A percentile compares a stretch with the other conserved stretches of the same genome.
These are phyloP conservation scores for Jacaranda copaia DNA, from an alignment of 257 asterid species.

Conservation along the genomic window DNA sequence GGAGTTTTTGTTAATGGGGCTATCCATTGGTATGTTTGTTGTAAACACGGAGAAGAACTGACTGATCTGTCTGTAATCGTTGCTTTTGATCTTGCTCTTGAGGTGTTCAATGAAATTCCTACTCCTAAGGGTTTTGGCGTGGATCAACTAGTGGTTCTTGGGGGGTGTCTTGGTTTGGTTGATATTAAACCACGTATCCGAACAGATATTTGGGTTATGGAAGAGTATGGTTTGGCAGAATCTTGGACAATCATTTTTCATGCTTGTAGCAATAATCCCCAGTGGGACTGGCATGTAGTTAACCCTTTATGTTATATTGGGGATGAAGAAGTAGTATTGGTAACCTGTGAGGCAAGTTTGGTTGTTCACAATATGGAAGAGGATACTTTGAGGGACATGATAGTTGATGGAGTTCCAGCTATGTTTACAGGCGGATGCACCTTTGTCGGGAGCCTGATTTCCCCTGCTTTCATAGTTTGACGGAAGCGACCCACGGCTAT, in stretches of 20 bases:
- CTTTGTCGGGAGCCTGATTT: conserved; percentile 42
- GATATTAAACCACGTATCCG: not conserved
- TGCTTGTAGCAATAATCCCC: not conserved
- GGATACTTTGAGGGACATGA: conserved; percentile 20
- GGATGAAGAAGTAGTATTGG: conserved; percentile 34
- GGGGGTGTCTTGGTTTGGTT: conserved; percentile 48
- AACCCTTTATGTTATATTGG: conserved; percentile 30
- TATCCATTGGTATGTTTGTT: conserved; percentile 47
- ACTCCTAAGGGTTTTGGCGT: conserved; percentile 34
- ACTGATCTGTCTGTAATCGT: conserved; percentile 39
- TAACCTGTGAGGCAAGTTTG: conserved; percentile 25
- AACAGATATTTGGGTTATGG: conserved; percentile 50
- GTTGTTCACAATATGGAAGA: conserved; percentile 17
- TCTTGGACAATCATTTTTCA: conserved; percentile 43
- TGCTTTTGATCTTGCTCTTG: conserved; percentile 39
- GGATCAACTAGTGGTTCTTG: conserved; percentile 38
- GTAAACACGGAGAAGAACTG: not conserved
- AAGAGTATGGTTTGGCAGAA: conserved; percentile 41
- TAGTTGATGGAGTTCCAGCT: conserved; percentile 32
- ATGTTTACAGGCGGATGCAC: conserved; percentile 28
- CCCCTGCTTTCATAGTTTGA: conserved; percentile 3
- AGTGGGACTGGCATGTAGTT: not conserved
- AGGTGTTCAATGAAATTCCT: conserved; percentile 40
- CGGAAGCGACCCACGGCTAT: too few relatives aligned
- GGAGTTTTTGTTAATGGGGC: conserved; percentile 44